Base-by-base conservation (phyloP, 164 flowering plant species). In the Cinnamomum chago region DNA sequence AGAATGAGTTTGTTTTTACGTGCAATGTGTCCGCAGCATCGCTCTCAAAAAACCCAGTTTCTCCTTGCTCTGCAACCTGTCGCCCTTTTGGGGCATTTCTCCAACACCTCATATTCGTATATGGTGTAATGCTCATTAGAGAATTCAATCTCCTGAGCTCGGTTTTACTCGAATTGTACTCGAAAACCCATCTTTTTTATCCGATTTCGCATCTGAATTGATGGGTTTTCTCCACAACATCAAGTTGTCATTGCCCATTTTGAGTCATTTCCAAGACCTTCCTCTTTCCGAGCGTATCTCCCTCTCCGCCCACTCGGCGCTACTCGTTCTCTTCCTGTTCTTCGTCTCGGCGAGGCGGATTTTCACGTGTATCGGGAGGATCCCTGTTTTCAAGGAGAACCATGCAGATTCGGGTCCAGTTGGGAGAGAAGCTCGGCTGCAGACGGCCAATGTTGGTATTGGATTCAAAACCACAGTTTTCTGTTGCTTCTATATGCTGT, bases 401-500 rank as follows among this genome's bases (percentile, higher is more conserved):
- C 77, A 70, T 27, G 76, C 85, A 2, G 79, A 71, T 65, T 76
- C 81, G 7, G 75, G 68, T 78, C 83, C 9, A 51, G 74, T 72
- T 47, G 81, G 27, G 73, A 70, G 77, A 12, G 83, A 69, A 13
- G 89, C 80, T 47, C 81, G 75, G 65, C 70, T 80, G 62, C 60
- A 58, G 22, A 80, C 75, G 18, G 71, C 86, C 70, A 79, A 73
- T 74, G 78, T 92, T 50, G 90, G 93, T 75, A 85, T 72, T 2
- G 82, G 85, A 58, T 93, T 88, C 73, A 90, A 85, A 77, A 69
- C 85, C 65, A 71, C 89, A 3, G 75, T 91, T 6, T 80, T 84
- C 47, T 87, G 94, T 76, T 92, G 99, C 79, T 87, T 89, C 79
- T 90, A 88, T 84, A 86, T 91, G 35, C 78, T 93, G 84, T 76